Conservation (phyloP, 129 eudicot genomes). For the Helianthus tuberosus region DNA sequence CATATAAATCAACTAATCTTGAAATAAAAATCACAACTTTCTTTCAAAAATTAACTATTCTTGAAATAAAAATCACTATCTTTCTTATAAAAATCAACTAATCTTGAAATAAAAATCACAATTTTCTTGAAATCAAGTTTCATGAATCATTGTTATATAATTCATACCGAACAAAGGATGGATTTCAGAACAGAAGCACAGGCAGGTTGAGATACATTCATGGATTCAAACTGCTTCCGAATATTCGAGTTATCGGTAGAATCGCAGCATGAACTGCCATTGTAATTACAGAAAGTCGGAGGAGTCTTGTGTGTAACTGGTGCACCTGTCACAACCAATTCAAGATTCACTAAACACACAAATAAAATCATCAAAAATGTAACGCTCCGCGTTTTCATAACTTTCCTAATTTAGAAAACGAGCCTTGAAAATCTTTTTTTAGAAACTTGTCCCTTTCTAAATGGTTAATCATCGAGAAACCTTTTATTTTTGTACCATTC, state of each 20-base stretch:
- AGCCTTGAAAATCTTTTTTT: no score
- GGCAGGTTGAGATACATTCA: conserved; percentile 41
- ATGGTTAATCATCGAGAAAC: no score
- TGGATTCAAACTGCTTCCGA: conserved; percentile 43
- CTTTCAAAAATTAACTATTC: no score
- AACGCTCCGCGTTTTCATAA: no score
- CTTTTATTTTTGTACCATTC: no score
- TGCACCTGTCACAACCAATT: conserved; percentile 32
- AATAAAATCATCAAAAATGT: conserved; percentile 17
- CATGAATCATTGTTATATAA: background rate
- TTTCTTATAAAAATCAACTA: no score
- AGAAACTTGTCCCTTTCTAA: no score
- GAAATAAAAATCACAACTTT: no score
- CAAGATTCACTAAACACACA: conserved; percentile 8
- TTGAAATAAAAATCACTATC: no score
- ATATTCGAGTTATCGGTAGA: conserved; percentile 33
- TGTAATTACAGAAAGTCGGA: conserved; percentile 40
- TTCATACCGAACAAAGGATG: conserved; percentile 51
- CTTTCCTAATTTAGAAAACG: no score
- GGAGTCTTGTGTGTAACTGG: conserved; percentile 32
- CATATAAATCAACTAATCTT: no score
- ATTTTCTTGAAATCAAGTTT: background rate
- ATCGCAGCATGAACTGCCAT: conserved; percentile 46
- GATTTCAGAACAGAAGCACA: conserved; percentile 52
- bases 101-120: background rate